Evolutionary conservation across 2,329 filamentous ascomycete genomes (phyloP).

Genomic region (Trichoderma sp.): DNA sequence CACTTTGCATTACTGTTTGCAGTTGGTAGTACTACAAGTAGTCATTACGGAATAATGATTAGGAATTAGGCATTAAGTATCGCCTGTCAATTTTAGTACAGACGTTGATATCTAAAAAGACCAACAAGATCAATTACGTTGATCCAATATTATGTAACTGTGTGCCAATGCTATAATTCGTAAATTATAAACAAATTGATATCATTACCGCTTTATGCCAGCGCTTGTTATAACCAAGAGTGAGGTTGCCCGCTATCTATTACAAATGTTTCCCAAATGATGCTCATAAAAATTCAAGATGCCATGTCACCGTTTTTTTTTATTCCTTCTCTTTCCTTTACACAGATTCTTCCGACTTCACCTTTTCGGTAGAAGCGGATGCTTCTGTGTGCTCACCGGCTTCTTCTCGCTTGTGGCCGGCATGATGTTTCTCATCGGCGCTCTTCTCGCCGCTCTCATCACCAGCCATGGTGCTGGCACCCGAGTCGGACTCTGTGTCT

Average conservation of each 20-base stretch:
- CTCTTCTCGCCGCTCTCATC: conserved; percentile 2
- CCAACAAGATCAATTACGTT: not conserved
- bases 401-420: not conserved
- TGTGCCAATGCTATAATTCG: not conserved
- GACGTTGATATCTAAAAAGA: not conserved
- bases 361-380: conserved; percentile 7
- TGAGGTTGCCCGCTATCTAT: conserved; percentile 12
- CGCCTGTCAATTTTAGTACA: not conserved
- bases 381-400: not conserved
- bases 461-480: not conserved
- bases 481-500: not conserved
- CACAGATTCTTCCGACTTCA: not conserved
- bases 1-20: not conserved
- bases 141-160: not conserved
- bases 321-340: not conserved
- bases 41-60: conserved; percentile 6
- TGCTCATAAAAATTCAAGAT: conserved; percentile 7
- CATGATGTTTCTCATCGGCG: not conserved
- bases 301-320: not conserved
- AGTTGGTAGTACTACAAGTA: not conserved
- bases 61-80: not conserved
- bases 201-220: conserved; percentile 5
- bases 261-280: conserved; percentile 3
- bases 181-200: not conserved
- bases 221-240: not conserved